phyloP scores from a whole-genome alignment of 495 filamentous ascomycete species.

The Talaromyces stipitatus region DNA sequence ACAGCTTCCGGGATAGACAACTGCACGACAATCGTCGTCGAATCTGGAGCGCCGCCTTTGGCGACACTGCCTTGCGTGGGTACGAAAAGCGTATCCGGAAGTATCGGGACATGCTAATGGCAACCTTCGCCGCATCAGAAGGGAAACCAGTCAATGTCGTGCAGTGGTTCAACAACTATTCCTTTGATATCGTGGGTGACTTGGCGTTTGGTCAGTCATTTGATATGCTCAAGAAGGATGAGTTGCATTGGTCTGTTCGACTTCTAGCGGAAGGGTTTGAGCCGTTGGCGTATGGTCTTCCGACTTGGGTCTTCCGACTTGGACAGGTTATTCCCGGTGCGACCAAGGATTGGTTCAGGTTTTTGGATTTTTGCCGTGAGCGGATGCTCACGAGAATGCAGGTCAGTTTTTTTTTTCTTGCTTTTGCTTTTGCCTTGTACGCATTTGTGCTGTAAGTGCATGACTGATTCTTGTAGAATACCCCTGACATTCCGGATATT shows the following conservation, averaged over 20 bases:
- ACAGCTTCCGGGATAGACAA: conserved; percentile 22
- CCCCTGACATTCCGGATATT: conserved; percentile 21
- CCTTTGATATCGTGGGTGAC: conserved; percentile 46
- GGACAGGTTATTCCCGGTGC: conserved; percentile 18
- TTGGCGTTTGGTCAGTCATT: conserved; percentile 39
- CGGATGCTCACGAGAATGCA: conserved; percentile 14
- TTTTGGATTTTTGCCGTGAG: conserved; percentile 14
- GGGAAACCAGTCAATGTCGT: conserved; percentile 23
- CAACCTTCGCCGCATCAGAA: conserved; percentile 9
- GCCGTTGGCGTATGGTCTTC: conserved; percentile 21
- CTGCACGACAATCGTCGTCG: conserved; percentile 25
- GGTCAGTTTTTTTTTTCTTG: neutral
- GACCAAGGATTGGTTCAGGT: conserved; percentile 25
- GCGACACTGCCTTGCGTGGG: conserved; percentile 21
- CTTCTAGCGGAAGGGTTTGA: conserved; percentile 17
- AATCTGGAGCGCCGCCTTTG: conserved; percentile 28
- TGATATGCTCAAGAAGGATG: conserved; percentile 26
- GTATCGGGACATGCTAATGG: conserved; percentile 16
- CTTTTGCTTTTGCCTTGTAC: neutral
- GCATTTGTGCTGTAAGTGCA: no score
- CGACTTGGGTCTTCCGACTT: conserved; percentile 28
- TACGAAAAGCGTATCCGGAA: conserved; percentile 21
- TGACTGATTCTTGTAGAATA: conserved; percentile 12
- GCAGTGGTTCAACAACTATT: conserved; percentile 37
- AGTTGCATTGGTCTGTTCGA: conserved; percentile 23